Percentiles rank a stretch among this genome's conserved stretches.
phyloP scores from a whole-genome alignment of 2,329 filamentous ascomycete genomes.

The Penicillium sclerotigenum region DNA sequence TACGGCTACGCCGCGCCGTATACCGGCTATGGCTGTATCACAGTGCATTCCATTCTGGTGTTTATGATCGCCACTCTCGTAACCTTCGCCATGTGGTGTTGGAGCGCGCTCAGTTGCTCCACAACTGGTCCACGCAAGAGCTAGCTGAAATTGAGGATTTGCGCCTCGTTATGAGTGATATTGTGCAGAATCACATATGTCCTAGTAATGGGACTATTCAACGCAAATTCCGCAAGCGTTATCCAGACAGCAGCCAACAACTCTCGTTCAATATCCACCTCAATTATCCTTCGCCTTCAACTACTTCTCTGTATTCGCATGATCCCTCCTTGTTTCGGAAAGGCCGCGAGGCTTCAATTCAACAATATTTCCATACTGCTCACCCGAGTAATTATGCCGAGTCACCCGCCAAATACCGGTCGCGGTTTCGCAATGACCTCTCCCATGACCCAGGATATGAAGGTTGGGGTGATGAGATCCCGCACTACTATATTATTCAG shows the following conservation, averaged over 20 bases:
- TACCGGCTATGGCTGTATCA: constrained; percentile 62
- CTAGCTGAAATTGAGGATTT: constrained; percentile 60
- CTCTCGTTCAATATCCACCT: constrained; percentile 54
- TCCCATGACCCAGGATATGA: constrained; percentile 55
- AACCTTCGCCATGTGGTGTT: constrained; percentile 45
- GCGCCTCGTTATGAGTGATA: constrained; percentile 53
- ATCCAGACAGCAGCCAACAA: constrained; percentile 49
- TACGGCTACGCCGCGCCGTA: constrained; percentile 53
- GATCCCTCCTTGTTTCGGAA: constrained; percentile 9
- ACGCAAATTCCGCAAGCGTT: constrained; percentile 57
- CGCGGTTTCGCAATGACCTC: constrained; percentile 48
- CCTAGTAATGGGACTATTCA: constrained; percentile 60
- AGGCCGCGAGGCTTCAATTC: constrained; percentile 1
- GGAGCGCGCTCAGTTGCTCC: constrained; percentile 55
- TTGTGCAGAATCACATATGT: constrained; percentile 58
- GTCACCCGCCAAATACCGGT: constrained; percentile 40
- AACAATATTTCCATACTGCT: constrained; percentile 25
- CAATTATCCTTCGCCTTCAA: constrained; percentile 43
- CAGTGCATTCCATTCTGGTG: constrained; percentile 56
- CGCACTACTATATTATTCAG: constrained; percentile 62
- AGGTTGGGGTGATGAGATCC: constrained; percentile 63
- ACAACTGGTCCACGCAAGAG: constrained; percentile 57
- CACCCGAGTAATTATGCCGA: constrained; percentile 21
- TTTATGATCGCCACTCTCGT: constrained; percentile 51
- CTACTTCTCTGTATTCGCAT: constrained; percentile 1